Percentiles rank a stretch among this genome's conserved stretches.
These are phyloP conservation scores for Carex myosuroides DNA, from an alignment of 176 grass and related monocot species.

Conservation along the genomic window DNA sequence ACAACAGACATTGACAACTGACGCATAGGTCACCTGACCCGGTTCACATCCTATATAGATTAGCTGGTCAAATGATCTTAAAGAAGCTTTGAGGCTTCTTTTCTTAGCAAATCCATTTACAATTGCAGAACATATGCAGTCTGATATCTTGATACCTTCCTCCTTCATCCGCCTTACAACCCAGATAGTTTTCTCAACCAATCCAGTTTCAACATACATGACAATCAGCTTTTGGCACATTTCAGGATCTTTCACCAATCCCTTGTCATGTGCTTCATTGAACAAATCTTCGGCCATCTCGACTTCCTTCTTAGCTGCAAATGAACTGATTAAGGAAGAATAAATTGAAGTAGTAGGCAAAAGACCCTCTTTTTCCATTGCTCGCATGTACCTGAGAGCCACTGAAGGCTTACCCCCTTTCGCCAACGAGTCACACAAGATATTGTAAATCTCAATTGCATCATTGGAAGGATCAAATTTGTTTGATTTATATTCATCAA, in stretches of 20 bases:
- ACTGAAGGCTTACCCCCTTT: conserved; percentile 48
- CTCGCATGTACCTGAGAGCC: conserved; percentile 53
- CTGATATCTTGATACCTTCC: conserved; percentile 53
- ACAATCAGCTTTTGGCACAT: conserved; percentile 68
- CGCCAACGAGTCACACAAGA: conserved; percentile 58
- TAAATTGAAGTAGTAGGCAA: conserved; percentile 44
- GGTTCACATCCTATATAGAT: conserved; percentile 53
- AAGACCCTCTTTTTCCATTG: conserved; percentile 63
- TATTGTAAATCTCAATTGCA: conserved; percentile 37
- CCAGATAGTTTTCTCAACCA: conserved; percentile 42
- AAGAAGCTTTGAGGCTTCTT: conserved; percentile 54
- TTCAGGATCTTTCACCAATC: conserved; percentile 61
- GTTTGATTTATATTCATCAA: conserved; percentile 52
- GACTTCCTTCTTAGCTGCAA: conserved; percentile 53
- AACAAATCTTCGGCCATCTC: conserved; percentile 51
- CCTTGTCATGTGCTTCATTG: conserved; percentile 45
- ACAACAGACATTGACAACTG: conserved; percentile 76
- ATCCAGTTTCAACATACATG: conserved; percentile 60
- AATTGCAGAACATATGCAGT: conserved; percentile 65
- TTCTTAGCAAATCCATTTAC: conserved; percentile 80
- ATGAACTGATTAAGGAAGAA: conserved; percentile 47
- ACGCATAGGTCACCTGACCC: conserved; percentile 89
- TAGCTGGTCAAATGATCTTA: conserved; percentile 58
- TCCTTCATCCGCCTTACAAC: conserved; percentile 64
- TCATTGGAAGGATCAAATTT: conserved; percentile 33